Evolutionary conservation across 2,329 filamentous ascomycete genomes (phyloP).

Genomic region (Aspergillus fumigatus): DNA sequence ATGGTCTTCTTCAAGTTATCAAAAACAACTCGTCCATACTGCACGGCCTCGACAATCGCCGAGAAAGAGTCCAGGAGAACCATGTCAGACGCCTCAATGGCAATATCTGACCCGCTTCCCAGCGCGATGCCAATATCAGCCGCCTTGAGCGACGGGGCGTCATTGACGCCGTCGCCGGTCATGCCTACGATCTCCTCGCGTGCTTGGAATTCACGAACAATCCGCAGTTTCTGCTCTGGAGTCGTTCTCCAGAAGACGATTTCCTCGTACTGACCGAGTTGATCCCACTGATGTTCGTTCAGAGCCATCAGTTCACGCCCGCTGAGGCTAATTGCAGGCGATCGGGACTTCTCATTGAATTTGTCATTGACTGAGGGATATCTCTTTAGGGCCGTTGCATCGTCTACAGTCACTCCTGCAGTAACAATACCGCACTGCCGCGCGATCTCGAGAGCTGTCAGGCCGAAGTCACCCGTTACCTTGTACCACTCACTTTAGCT

Average conservation of each 20-base stretch:
- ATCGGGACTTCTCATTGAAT: constrained; percentile 9
- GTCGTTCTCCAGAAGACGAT: constrained; percentile 74
- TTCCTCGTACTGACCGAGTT: constrained; percentile 61
- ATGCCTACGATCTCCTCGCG: constrained; percentile 54
- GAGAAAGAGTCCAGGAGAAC: constrained; percentile 65
- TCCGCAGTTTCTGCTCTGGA: constrained; percentile 73
- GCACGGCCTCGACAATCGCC: constrained; percentile 66
- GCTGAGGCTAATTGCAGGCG: constrained; percentile 56
- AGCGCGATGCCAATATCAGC: constrained; percentile 59
- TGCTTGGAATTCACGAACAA: constrained; percentile 69
- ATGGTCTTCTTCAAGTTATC: constrained; percentile 75
- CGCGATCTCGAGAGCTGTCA: constrained; percentile 70
- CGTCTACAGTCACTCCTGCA: constrained; percentile 48
- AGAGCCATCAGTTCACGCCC: constrained; percentile 63
- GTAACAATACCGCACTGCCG: constrained; percentile 65
- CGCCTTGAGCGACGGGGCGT: constrained; percentile 52
- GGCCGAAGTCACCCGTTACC: constrained; percentile 71
- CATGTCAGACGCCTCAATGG: constrained; percentile 60
- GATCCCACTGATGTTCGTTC: constrained; percentile 65
- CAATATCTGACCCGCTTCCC: constrained; percentile 56
- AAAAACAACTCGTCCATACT: constrained; percentile 68
- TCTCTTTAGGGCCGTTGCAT: constrained; percentile 50
- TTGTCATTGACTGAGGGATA: neutral
- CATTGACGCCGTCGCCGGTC: constrained; percentile 48
- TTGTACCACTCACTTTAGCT: constrained; percentile 15